phyloP scores from a whole-genome alignment of 768 basidiomycete species.

The Serendipita sp. region DNA sequence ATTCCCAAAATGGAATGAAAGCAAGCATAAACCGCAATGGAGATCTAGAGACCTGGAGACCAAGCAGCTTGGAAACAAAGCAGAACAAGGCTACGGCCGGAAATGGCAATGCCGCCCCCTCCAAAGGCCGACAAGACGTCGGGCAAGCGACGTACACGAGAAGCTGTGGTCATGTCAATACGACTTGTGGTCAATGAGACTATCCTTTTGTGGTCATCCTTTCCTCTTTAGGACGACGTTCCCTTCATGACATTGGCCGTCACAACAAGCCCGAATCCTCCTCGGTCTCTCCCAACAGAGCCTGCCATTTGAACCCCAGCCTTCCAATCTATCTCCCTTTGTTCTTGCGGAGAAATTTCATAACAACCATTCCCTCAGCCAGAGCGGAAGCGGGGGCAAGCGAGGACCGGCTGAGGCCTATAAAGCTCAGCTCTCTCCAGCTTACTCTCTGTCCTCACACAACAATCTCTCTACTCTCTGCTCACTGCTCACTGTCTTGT shows the following conservation, averaged over 20 bases:
- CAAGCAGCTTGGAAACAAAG: neutral
- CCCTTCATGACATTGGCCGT: neutral
- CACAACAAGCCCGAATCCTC: neutral
- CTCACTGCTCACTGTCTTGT: too few relatives aligned
- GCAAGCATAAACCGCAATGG: too few relatives aligned
- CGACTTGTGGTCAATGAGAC: neutral
- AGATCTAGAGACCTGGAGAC: neutral
- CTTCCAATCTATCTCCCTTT: neutral
- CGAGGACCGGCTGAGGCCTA: too few relatives aligned
- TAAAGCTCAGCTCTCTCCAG: too few relatives aligned
- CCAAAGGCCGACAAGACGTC: neutral
- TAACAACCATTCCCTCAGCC: too few relatives aligned
- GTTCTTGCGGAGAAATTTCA: neutral
- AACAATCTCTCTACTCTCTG: too few relatives aligned
- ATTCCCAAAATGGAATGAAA: too few relatives aligned
- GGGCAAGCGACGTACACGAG: neutral
- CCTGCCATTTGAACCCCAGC: neutral
- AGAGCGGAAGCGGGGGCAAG: too few relatives aligned
- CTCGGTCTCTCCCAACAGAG: neutral
- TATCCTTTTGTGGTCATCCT: neutral
- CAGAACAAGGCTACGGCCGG: neutral
- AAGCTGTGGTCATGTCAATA: neutral
- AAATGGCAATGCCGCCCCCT: neutral
- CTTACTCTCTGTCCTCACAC: too few relatives aligned
- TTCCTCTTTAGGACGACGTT: conserved; percentile 2